Conservation (phyloP, 208 protist species). For the Acanthamoeba royreba region DNA sequence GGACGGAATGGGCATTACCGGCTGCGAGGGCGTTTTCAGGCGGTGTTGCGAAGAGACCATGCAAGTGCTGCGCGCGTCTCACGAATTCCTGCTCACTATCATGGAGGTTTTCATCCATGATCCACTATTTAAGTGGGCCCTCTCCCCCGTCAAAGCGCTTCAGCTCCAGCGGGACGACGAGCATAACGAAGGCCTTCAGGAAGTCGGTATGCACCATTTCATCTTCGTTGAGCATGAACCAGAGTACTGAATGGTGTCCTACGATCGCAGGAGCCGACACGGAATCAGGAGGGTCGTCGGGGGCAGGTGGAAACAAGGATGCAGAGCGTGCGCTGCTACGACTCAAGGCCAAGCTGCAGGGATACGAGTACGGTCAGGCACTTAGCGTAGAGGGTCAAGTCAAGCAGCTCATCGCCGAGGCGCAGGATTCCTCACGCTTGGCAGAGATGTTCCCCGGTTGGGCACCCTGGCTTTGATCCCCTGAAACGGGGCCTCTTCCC, state of each 20-base stretch:
- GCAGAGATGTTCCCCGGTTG: constrained; percentile 57
- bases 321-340: constrained; percentile 59
- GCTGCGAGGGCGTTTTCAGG: constrained; percentile 90
- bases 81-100: constrained; percentile 85
- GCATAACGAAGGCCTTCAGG: neutral
- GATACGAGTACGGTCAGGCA: constrained; percentile 56
- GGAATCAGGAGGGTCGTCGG: neutral
- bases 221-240: too few relatives aligned
- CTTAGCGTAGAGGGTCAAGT: constrained; percentile 60
- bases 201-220: neutral
- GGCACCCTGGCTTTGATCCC: constrained; percentile 55
- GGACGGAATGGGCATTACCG: constrained; percentile 88
- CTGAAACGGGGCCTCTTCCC: too few relatives aligned
- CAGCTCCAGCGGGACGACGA: constrained; percentile 20
- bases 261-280: neutral
- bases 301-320: constrained; percentile 52
- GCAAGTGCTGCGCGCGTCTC: constrained; percentile 81
- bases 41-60: constrained; percentile 86
- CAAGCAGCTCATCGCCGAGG: constrained; percentile 58
- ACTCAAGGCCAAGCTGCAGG: constrained; percentile 61
- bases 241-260: too few relatives aligned
- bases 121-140: constrained; percentile 91
- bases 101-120: constrained; percentile 93
- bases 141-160: constrained; percentile 46
- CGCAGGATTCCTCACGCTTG: constrained; percentile 35